Evolutionary conservation across 345 rosid genomes (phyloP), one percentile per base, ranked within the genome.

Genomic region (Eucalyptus sp.): DNA sequence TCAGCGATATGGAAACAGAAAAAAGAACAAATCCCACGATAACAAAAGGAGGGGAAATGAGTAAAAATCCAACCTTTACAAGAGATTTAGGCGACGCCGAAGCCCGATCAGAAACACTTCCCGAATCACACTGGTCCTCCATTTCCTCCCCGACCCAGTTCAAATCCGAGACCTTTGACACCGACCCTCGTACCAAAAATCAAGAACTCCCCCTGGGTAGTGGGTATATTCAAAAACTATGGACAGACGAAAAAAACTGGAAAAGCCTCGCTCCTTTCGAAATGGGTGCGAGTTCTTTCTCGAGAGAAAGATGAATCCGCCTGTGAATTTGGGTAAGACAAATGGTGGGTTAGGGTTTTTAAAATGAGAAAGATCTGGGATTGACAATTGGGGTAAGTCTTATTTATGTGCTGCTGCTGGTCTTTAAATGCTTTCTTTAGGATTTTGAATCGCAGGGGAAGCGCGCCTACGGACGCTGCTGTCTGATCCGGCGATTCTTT

Each of bases 61-160:
- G 12, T 29, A 88, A 92, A 92, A 89, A 84, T 50, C 68, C 50
- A 5, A 93, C 95, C 91, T 94, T 92, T 87, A 87, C 13, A 88
- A 58, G 29, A 41, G 48, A 76, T 76, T 76, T 20, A 76, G 83
- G 83, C 29, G 83, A 76, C 43, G 48, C 83, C 48, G 43, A 76
- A 41, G 46, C 24, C 83, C 83, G 83, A 76, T 43, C 83, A 20
- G 27, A 76, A 41, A 76, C 83, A 76, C 83, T 29, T 64, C 60
- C 88, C 29, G 90, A 90, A 90, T 89, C 89, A 22, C 86, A 60
- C 50, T 89, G 88, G 90, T 90, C 92, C 56, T 92, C 92, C 96
- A 94, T 94, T n/a, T 46, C 62, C 50, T 87, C 49, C 58, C 89
- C 88, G 89, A 52, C 89, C 90, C 87, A 91, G 87, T 71, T 86